Evolutionary conservation across 345 rosid species (phyloP), one percentile per base, ranked within the genome.

Genomic region (Fremontodendron californicum): DNA sequence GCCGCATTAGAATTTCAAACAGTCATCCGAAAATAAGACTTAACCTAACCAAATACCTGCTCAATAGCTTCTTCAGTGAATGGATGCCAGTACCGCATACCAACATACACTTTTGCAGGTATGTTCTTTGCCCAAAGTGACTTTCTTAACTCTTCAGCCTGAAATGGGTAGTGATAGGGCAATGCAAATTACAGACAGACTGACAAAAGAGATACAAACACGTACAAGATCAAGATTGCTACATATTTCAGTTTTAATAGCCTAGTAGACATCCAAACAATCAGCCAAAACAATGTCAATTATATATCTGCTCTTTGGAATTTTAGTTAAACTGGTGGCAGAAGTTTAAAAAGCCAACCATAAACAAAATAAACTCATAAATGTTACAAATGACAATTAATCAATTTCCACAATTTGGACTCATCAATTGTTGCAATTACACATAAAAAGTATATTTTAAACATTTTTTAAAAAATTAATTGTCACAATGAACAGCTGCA

Each of bases 21-120:
- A 51, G 29, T 37, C 73, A 31, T 11, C 5, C 2, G 33, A 64
- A 66, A 42, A 46, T 40, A 46, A 72, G 21, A 52, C 33, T 48
- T 70, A 76, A 49, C 18, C 25, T 5, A 48, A 61, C 21, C 40
- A 81, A 37, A 64, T 85, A 96, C 99, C 99, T 89, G 96, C 77
- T 92, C 94, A 67, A 96, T 96, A 51, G 99, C 99, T 87, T 96
- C 97, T 81, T 96, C 99, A 5, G 98, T 96, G 87, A 93, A 96
- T 58, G 98, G 99, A 85, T 96, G 99, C 99, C 99, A 96, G 79
- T 96, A 96, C 13, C 98, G 93, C 99, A 96, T 96, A 71, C 99
- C 99, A 71, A 96, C 97, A 85, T 96, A 96, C 2, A 93, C 98
- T 77, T 91, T 91, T 21, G 98, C 97, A 3, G 94, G 98, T 57